These are phyloP conservation scores for Cryptococcus sp. DNA, from an alignment of 1,284 basidiomycete genomes.

Conservation along the genomic window DNA sequence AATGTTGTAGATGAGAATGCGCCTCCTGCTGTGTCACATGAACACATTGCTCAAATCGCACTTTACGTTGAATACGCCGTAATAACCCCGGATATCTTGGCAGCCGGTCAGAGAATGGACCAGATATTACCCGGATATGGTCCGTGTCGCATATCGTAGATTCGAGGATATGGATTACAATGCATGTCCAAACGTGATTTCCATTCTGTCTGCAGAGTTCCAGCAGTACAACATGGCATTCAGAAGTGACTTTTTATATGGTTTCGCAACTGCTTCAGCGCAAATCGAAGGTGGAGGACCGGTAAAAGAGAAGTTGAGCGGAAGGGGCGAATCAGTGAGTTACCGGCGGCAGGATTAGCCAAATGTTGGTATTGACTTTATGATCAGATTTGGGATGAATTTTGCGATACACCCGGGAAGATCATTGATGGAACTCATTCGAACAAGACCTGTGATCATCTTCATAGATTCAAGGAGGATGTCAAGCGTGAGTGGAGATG, in stretches of 20 bases:
- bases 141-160: too few relatives aligned
- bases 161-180: too few relatives aligned
- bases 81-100: too few relatives aligned
- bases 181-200: too few relatives aligned
- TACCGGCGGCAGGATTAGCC: background rate
- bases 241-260: conserved; percentile 51
- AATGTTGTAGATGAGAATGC: too few relatives aligned
- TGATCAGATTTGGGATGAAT: conserved; percentile 69
- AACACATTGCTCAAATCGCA: too few relatives aligned
- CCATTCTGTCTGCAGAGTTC: too few relatives aligned
- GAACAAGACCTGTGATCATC: conserved; percentile 66
- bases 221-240: conserved; percentile 22
- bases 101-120: too few relatives aligned
- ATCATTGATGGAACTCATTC: conserved; percentile 63
- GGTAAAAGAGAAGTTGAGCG: conserved; percentile 24
- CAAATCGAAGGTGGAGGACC: conserved; percentile 30
- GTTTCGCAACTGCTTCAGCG: conserved; percentile 29
- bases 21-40: too few relatives aligned
- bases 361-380: background rate
- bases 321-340: conserved; percentile 27
- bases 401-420: conserved; percentile 61
- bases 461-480: conserved; percentile 64
- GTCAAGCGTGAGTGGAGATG: conserved; percentile 48
- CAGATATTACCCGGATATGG: too few relatives aligned
- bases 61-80: too few relatives aligned